Evolutionary conservation across 2,329 filamentous ascomycete species (phyloP), one percentile per base, ranked within the genome.

Genomic region (Paracorniculantispora psalliotae): DNA sequence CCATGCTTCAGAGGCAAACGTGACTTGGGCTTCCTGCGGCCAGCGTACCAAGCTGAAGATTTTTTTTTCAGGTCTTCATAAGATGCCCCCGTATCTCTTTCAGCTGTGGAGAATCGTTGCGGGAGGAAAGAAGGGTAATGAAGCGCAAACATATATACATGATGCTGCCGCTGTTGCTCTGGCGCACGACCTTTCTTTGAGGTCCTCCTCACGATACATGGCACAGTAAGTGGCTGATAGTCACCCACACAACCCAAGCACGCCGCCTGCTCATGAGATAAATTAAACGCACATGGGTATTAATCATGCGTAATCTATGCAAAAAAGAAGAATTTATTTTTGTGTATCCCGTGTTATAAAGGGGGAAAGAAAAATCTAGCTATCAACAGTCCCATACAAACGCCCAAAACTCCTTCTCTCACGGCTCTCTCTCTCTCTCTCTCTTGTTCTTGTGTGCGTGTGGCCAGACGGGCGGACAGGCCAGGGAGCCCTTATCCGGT

Each of bases 11-110:
- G 5, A 19, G 28, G 33, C 44, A 48, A 57, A 57, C 54, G 44
- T 57, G 54, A 57, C 44, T 17, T 17, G 17, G 17, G 21, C 44
- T 41, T 57, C 44, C 35, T 57, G 54, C 54, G 54, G 54, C 54
- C 46, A 35, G 35, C 23, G n/a, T 23, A 49, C n/a, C 54, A 33
- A 57, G 54, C 54, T 43, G 35, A 44, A 39, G 51, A 21, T 26
- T 26, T 2, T 10, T 50, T 5, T 8, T 35, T 19, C 33, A 3
- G 10, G 12, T 19, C 13, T 30, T 5, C 10, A 21, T 17, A 17
- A 19, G 44, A 35, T 13, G n/a, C 28, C 49, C n/a, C 33, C 23
- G 6, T 19, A 12, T 43, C 23, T 8, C 35, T 8, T 33, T n/a
- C 21, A 1, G 30, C 17, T 19, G 21, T 4, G 4, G 26, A 28